Evolutionary conservation across 305 asterid species (phyloP).

Genomic region (Coffea humblotiana): DNA sequence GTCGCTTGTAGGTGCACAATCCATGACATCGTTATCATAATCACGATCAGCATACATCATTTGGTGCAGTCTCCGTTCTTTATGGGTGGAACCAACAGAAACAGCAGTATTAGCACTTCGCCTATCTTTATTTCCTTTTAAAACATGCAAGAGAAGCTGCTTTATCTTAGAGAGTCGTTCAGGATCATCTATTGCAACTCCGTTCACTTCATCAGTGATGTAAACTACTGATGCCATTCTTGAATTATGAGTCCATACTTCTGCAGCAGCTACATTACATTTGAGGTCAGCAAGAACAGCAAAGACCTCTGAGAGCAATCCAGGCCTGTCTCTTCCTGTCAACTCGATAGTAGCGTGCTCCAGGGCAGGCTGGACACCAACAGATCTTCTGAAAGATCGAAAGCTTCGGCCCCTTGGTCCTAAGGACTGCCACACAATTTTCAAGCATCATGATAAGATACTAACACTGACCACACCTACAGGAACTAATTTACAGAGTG

Average conservation of each 20-base stretch:
- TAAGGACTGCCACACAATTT: conserved; percentile 44
- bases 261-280: conserved; percentile 72
- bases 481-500: conserved; percentile 4
- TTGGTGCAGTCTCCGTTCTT: conserved; percentile 76
- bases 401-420: conserved; percentile 51
- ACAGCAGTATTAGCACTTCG: conserved; percentile 64
- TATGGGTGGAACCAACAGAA: conserved; percentile 63
- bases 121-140: conserved; percentile 62
- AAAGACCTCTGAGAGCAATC: conserved; percentile 77
- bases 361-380: conserved; percentile 55
- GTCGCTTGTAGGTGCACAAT: conserved; percentile 17
- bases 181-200: conserved; percentile 57
- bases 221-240: conserved; percentile 85
- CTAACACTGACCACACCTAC: neutral
- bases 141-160: conserved; percentile 57
- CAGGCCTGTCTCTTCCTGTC: conserved; percentile 79
- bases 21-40: conserved; percentile 46
- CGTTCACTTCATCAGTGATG: conserved; percentile 60
- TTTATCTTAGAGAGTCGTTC: conserved; percentile 56
- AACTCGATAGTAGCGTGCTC: conserved; percentile 71
- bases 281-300: conserved; percentile 78
- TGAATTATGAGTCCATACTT: conserved; percentile 95
- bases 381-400: conserved; percentile 51
- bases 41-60: conserved; percentile 96
- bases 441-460: neutral